A percentile compares a stretch with the other conserved stretches of the same genome.
phyloP scores from a whole-genome alignment of 345 rosid genomes.

The Dipteronia dyeriana region DNA sequence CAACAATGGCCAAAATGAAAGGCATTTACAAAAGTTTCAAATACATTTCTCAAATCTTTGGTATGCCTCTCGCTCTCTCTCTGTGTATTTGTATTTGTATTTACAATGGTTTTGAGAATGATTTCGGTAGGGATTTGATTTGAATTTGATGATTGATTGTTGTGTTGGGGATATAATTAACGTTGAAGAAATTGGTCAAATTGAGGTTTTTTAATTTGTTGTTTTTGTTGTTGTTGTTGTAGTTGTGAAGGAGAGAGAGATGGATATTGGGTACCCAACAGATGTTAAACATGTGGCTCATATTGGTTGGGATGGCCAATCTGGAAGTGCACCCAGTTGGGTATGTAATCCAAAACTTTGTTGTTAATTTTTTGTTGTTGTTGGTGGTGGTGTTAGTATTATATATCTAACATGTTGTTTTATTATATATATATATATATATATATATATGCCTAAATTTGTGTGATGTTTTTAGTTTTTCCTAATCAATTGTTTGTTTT shows the following conservation, averaged over 20 bases:
- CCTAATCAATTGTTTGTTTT: not conserved
- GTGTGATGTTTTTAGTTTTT: conserved; percentile 1
- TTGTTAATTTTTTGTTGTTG: not conserved
- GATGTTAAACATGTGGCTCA: conserved; percentile 96
- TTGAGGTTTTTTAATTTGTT: not conserved
- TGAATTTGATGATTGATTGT: not conserved
- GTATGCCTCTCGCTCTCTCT: conserved; percentile 30
- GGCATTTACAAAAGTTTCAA: conserved; percentile 89
- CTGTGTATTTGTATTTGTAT: not conserved
- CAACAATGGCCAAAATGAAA: conserved; percentile 76
- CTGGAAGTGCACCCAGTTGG: conserved; percentile 84
- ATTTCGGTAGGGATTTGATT: not conserved
- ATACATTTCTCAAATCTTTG: conserved; percentile 81
- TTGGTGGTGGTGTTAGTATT: not conserved
- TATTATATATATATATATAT: not conserved
- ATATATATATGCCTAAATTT: not conserved
- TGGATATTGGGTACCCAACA: conserved; percentile 92
- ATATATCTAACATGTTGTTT: not conserved
- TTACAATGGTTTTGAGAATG: not conserved
- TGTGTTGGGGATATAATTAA: conserved; percentile 10
- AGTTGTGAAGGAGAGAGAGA: conserved; percentile 76
- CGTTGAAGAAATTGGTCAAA: not conserved
- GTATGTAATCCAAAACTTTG: conserved; percentile 41
- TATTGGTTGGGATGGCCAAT: conserved; percentile 81
- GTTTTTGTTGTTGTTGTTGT: conserved; percentile 17